Conservation (phyloP, 1,284 basidiomycete species). For the Microbotryomycetes sp. region DNA sequence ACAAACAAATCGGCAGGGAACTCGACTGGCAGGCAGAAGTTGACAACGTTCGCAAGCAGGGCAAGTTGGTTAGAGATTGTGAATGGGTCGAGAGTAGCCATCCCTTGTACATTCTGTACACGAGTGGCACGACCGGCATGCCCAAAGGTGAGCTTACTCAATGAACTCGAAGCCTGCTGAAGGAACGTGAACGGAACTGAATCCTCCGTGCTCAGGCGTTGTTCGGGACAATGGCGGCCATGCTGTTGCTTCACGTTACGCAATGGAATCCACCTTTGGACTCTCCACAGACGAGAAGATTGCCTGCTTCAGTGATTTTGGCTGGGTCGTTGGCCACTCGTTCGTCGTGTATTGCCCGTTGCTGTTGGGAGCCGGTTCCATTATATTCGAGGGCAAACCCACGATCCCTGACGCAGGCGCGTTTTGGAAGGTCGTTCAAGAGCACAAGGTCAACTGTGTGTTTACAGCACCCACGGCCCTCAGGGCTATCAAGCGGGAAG, state of each 20-base stretch:
- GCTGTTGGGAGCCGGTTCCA: conserved; percentile 36
- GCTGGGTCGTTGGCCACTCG: conserved; percentile 28
- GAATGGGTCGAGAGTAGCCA: conserved; percentile 30
- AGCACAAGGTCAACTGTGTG: conserved; percentile 11
- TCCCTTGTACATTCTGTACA: conserved; percentile 37
- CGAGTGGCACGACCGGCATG: conserved; percentile 37
- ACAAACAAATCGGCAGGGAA: conserved; percentile 12
- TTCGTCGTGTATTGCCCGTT: conserved; percentile 38
- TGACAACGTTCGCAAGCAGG: conserved; percentile 14
- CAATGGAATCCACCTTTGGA: conserved; percentile 38
- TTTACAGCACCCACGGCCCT: conserved; percentile 35
- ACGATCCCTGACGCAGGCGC: conserved; percentile 39
- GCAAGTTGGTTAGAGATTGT: conserved; percentile 32
- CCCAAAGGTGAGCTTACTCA: conserved; percentile 40
- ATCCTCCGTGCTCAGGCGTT: too few species aligned
- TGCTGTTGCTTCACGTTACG: conserved; percentile 36
- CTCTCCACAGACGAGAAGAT: conserved; percentile 34
- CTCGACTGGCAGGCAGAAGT: conserved; percentile 37
- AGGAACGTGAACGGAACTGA: too few species aligned
- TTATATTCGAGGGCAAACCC: conserved; percentile 40
- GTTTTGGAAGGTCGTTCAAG: conserved; percentile 36
- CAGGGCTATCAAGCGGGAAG: conserved; percentile 37
- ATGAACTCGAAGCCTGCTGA: too few species aligned
- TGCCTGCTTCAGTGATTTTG: conserved; percentile 30
- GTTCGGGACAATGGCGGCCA: conserved; percentile 36